Evolutionary conservation across 495 filamentous ascomycete species (phyloP).

Genomic region (Penicillium maclennaniae): DNA sequence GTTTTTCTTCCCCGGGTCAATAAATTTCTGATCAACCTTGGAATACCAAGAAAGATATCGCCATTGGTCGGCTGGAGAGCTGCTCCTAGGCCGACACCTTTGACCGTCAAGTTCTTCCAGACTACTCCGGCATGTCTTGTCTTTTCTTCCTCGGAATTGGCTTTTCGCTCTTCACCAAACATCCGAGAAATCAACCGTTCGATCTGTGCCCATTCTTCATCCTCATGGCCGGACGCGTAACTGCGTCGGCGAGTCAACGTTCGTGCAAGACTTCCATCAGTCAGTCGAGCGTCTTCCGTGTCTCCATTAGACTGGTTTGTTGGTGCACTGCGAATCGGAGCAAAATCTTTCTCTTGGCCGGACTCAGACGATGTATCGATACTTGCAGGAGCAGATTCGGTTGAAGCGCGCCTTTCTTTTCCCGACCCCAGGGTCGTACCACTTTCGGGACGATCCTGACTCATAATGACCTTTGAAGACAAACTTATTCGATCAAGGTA

Average conservation of each 20-base stretch:
- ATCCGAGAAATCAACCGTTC: constrained; percentile 58
- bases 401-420: not conserved
- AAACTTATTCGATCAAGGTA: not conserved
- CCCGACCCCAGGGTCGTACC: not conserved
- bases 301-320: not conserved
- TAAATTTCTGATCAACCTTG: constrained; percentile 48
- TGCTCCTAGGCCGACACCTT: constrained; percentile 64
- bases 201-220: constrained; percentile 57
- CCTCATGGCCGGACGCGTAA: constrained; percentile 29
- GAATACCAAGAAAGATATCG: constrained; percentile 58
- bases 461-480: not conserved
- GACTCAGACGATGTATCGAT: constrained; percentile 1
- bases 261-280: constrained; percentile 49
- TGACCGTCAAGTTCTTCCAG: constrained; percentile 61
- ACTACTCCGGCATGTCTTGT: constrained; percentile 54
- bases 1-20: constrained; percentile 41
- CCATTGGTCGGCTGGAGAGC: constrained; percentile 61
- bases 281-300: constrained; percentile 11
- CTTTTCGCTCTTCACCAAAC: constrained; percentile 59
- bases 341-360: not conserved
- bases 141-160: constrained; percentile 63
- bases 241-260: constrained; percentile 50
- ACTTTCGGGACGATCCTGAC: not conserved
- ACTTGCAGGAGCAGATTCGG: not conserved
- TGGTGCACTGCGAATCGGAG: constrained; percentile 2